phyloP scores from a whole-genome alignment of 2,329 filamentous ascomycete species.

The Penicillium freii region DNA sequence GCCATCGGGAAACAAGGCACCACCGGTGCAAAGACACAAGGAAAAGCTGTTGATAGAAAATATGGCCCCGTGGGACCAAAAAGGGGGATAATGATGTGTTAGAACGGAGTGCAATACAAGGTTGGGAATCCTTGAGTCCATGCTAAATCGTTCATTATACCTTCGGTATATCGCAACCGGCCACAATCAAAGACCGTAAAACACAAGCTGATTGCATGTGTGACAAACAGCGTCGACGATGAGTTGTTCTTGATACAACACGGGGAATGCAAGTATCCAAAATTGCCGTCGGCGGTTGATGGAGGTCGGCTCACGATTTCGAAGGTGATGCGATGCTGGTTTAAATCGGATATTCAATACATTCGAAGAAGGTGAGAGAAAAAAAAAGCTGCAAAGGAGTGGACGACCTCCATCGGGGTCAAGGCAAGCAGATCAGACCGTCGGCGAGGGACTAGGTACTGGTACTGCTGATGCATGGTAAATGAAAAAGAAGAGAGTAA shows the following conservation, averaged over 20 bases:
- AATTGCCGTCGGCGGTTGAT: slow-evolving; percentile 10
- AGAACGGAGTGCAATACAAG: slow-evolving; percentile 15
- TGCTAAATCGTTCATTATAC: slow-evolving; percentile 7
- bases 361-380: slow-evolving; percentile 12
- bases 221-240: background rate
- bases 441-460: background rate
- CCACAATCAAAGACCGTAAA: background rate
- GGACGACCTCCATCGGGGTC: slow-evolving; percentile 18
- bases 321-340: slow-evolving; percentile 10
- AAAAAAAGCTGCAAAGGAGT: slow-evolving; percentile 16
- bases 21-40: slow-evolving; percentile 15
- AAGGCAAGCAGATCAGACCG: slow-evolving; percentile 9
- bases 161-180: slow-evolving; percentile 10
- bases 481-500: background rate
- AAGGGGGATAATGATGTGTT: slow-evolving; percentile 19
- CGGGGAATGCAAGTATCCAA: slow-evolving; percentile 4
- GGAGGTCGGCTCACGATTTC: slow-evolving; percentile 2
- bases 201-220: background rate
- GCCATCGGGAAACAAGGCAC: slow-evolving; percentile 24
- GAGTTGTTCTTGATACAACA: background rate
- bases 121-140: background rate
- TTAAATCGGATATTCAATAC: slow-evolving; percentile 22
- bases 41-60: slow-evolving; percentile 16
- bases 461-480: slow-evolving; percentile 19
- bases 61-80: slow-evolving; percentile 22